Conservation (phyloP, 2,329 filamentous ascomycete species). For the Calonectria pteridis region DNA sequence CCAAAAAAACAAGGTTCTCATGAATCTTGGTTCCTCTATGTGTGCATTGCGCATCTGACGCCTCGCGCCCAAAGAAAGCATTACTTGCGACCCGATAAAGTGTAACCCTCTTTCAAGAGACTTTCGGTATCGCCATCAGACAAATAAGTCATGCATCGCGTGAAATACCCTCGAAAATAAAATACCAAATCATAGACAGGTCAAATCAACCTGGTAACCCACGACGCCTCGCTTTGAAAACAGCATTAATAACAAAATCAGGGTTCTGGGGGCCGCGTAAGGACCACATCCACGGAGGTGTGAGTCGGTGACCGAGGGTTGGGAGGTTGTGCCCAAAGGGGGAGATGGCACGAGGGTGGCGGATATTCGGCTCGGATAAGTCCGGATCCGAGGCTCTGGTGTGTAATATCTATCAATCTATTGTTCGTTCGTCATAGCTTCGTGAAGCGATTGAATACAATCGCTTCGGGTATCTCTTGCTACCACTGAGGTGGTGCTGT, state of each 20-base stretch:
- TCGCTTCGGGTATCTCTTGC: slow-evolving; percentile 43
- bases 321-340: slow-evolving; percentile 11
- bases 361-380: slow-evolving; percentile 22
- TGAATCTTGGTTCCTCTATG: slow-evolving; percentile 13
- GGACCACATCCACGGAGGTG: slow-evolving; percentile 12
- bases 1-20: not conserved
- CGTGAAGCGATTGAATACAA: slow-evolving; percentile 34
- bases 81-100: not conserved
- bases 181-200: slow-evolving; percentile 28
- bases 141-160: slow-evolving; percentile 21
- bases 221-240: slow-evolving; percentile 43
- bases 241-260: slow-evolving; percentile 25
- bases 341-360: slow-evolving; percentile 25
- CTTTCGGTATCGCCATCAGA: not conserved
- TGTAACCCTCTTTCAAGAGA: not conserved
- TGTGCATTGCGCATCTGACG: slow-evolving; percentile 4
- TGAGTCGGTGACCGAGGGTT: slow-evolving; percentile 18
- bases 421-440: slow-evolving; percentile 40
- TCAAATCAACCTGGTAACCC: slow-evolving; percentile 34
- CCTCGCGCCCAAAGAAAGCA: slow-evolving; percentile 10
- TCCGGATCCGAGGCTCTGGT: slow-evolving; percentile 26
- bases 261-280: slow-evolving; percentile 12
- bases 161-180: not conserved
- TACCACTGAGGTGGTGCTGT: slow-evolving; percentile 30
- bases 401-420: slow-evolving; percentile 43